phyloP scores from a whole-genome alignment of 1,284 basidiomycete genomes.

The Grifola frondosa region DNA sequence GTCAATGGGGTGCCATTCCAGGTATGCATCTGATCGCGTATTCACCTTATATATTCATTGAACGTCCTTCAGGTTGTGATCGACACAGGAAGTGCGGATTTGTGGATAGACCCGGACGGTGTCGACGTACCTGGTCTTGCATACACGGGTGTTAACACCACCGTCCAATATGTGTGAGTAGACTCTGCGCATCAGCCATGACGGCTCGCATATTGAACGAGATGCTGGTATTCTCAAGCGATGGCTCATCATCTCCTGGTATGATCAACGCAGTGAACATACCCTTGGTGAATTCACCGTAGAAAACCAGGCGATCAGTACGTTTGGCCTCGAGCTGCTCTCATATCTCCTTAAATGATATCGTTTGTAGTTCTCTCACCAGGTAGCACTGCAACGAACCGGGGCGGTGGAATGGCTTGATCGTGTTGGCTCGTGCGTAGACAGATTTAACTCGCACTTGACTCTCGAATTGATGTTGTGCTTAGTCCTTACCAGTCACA shows the following conservation, averaged over 20 bases:
- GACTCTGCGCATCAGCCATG: neutral
- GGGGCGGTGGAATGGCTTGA: constrained; percentile 12
- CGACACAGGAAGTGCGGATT: constrained; percentile 21
- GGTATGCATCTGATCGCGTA: constrained; percentile 2
- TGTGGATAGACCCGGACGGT: constrained; percentile 19
- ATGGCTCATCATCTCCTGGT: constrained; percentile 9
- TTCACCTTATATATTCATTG: neutral
- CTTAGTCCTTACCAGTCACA: no score
- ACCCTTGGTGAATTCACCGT: constrained; percentile 22
- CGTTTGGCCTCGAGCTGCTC: constrained; percentile 4
- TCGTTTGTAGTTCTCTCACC: no score
- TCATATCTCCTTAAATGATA: no score
- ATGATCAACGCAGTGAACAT: constrained; percentile 14
- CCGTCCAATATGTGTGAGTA: constrained; percentile 10
- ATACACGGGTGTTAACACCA: constrained; percentile 7
- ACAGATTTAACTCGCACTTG: no score
- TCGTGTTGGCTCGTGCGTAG: no score
- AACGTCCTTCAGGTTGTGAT: constrained; percentile 15
- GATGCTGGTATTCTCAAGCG: constrained; percentile 1
- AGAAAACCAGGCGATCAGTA: constrained; percentile 23
- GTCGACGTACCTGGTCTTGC: constrained; percentile 9
- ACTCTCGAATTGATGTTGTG: no score
- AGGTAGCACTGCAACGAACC: no score
- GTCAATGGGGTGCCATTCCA: constrained; percentile 14
- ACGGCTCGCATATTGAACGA: neutral